Evolutionary conservation across 768 basidiomycete genomes (phyloP).

Genomic region (Lactarius indigo): DNA sequence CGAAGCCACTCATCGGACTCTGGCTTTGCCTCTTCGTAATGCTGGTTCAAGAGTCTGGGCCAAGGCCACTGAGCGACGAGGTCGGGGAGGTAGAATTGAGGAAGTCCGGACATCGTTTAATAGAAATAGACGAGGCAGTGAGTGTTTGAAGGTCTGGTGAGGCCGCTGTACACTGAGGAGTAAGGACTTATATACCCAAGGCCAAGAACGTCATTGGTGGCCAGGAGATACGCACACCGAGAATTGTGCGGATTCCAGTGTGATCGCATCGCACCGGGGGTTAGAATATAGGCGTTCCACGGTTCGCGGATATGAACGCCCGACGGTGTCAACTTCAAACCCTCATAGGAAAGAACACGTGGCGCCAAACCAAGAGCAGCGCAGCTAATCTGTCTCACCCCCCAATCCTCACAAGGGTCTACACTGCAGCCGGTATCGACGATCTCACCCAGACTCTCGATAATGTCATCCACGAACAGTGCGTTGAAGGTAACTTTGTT

Average conservation of each 20-base stretch:
- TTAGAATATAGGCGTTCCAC: background rate
- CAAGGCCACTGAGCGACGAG: slow-evolving; percentile 43
- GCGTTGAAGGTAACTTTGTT: background rate
- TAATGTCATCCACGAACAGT: background rate
- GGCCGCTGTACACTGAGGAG: background rate
- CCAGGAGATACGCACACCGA: background rate
- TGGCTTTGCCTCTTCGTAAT: slow-evolving; percentile 34
- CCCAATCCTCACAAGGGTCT: background rate
- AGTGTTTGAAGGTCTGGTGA: background rate
- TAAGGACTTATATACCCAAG: background rate
- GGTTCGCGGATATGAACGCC: background rate
- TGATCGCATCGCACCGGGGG: background rate
- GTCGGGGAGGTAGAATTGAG: slow-evolving; percentile 32
- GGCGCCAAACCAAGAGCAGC: background rate
- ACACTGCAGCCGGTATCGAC: background rate
- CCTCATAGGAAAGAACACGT: no score
- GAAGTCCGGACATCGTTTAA: background rate
- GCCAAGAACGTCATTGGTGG: background rate
- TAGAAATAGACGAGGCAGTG: background rate
- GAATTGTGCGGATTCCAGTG: background rate
- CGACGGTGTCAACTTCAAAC: no score
- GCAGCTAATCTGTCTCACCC: background rate
- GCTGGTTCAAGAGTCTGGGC: slow-evolving; percentile 38
- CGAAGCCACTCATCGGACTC: slow-evolving; percentile 39
- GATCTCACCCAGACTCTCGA: background rate